Conservation (phyloP, 179 eudicot species). For the Sideroxylon spinosum region DNA sequence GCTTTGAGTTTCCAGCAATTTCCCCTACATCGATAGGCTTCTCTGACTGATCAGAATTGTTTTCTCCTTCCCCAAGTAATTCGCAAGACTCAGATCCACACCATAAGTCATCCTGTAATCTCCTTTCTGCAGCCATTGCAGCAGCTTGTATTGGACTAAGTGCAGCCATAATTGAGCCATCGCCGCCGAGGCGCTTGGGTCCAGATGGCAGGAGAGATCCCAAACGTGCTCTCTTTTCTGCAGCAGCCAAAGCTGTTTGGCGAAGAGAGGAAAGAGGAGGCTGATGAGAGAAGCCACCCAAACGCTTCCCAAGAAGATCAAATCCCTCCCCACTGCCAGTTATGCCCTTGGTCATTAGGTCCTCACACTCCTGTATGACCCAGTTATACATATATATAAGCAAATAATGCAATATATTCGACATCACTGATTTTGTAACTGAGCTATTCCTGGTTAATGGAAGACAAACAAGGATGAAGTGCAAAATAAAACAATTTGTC, state of each 20-base stretch:
- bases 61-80: conserved; percentile 40
- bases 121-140: conserved; percentile 99
- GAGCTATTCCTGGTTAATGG: background rate
- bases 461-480: background rate
- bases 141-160: conserved; percentile 92
- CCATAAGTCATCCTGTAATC: conserved; percentile 86
- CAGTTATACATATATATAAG: background rate
- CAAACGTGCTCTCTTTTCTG: conserved; percentile 60
- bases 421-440: background rate
- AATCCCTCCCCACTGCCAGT: conserved; percentile 74
- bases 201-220: conserved; percentile 70
- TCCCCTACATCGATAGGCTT: conserved; percentile 14
- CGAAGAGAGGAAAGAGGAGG: conserved; percentile 71
- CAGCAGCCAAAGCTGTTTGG: conserved; percentile 57
- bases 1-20: conserved; percentile 29
- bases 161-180: conserved; percentile 62
- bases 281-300: conserved; percentile 67
- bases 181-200: conserved; percentile 83
- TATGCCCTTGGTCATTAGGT: conserved; percentile 72
- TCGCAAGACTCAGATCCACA: conserved; percentile 60
- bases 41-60: conserved; percentile 25
- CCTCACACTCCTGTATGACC: conserved; percentile 70
- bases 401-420: background rate
- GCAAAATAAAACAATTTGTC: too few relatives aligned
- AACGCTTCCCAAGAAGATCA: conserved; percentile 79